A percentile compares a stretch with the other conserved stretches of the same genome.
Evolutionary conservation across 176 grass and related monocot species (phyloP).

Genomic region (Puccinellia tenuiflora): DNA sequence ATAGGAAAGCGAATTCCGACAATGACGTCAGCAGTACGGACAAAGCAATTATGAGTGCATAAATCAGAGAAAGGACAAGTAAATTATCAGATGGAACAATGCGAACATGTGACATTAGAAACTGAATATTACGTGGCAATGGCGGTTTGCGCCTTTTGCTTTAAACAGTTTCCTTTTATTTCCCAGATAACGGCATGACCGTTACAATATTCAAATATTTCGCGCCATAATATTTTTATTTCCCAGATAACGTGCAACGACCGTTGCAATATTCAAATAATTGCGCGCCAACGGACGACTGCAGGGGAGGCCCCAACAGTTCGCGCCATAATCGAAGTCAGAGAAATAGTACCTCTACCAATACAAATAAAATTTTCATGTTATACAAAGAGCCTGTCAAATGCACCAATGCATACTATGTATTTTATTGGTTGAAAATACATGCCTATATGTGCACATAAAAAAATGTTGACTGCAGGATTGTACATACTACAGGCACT

Average conservation of each 20-base stretch:
- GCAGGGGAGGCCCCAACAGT: neutral
- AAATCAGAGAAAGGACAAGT: neutral
- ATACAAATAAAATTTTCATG: neutral
- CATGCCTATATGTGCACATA: neutral
- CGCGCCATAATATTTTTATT: neutral
- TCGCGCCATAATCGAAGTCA: neutral
- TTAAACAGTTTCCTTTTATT: neutral
- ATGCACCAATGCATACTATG: neutral
- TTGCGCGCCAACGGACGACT: neutral
- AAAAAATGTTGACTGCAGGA: neutral
- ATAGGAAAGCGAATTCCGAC: neutral
- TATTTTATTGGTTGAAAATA: neutral
- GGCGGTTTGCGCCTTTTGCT: neutral
- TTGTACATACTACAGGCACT: neutral
- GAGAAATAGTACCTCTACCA: neutral
- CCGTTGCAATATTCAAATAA: neutral
- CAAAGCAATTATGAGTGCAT: neutral
- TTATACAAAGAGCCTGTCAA: neutral
- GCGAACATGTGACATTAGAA: neutral
- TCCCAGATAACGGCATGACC: neutral
- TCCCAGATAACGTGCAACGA: neutral
- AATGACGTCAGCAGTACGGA: neutral
- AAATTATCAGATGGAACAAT: neutral
- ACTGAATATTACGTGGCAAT: neutral
- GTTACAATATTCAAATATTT: neutral